These are phyloP conservation scores for Phytophthora idaei DNA, from an alignment of 352 stramenopile genomes.

Conservation along the genomic window DNA sequence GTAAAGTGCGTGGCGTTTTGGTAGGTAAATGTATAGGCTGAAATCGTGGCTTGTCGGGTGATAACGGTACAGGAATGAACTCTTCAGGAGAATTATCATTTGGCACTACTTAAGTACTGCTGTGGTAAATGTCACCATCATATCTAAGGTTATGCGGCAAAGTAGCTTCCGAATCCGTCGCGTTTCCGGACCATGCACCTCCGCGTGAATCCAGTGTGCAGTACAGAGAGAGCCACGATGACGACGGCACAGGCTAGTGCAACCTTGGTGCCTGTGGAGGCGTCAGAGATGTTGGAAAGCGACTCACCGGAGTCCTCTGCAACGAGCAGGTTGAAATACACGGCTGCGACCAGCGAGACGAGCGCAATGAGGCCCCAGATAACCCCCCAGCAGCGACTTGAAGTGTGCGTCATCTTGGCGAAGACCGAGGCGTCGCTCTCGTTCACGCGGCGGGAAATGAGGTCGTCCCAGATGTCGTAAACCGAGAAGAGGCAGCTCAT, in stretches of 20 bases:
- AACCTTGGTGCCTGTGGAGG: constrained; percentile 60
- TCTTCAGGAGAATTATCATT: constrained; percentile 22
- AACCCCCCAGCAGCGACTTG: constrained; percentile 88
- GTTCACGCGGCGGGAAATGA: constrained; percentile 89
- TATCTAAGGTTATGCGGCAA: constrained; percentile 33
- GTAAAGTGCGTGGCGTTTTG: constrained; percentile 20
- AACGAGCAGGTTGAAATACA: constrained; percentile 89
- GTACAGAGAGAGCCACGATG: constrained; percentile 60
- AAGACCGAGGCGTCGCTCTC: constrained; percentile 90
- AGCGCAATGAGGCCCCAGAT: constrained; percentile 88
- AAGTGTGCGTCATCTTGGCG: constrained; percentile 91
- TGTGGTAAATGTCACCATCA: constrained; percentile 3
- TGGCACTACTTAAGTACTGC: constrained; percentile 1
- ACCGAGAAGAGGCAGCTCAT: constrained; percentile 93
- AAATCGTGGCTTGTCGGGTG: background rate
- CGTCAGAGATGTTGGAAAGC: constrained; percentile 56
- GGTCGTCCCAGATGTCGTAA: constrained; percentile 92
- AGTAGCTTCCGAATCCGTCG: constrained; percentile 43
- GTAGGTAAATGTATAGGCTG: constrained; percentile 15
- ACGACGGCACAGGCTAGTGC: constrained; percentile 53
- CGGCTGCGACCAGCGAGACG: constrained; percentile 68
- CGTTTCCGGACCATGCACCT: constrained; percentile 72
- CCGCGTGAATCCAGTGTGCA: constrained; percentile 74
- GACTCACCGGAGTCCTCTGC: constrained; percentile 54
- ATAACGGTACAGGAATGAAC: constrained; percentile 9